Conservation (phyloP, 1,284 basidiomycete species). For the Golubevia pallescens region DNA sequence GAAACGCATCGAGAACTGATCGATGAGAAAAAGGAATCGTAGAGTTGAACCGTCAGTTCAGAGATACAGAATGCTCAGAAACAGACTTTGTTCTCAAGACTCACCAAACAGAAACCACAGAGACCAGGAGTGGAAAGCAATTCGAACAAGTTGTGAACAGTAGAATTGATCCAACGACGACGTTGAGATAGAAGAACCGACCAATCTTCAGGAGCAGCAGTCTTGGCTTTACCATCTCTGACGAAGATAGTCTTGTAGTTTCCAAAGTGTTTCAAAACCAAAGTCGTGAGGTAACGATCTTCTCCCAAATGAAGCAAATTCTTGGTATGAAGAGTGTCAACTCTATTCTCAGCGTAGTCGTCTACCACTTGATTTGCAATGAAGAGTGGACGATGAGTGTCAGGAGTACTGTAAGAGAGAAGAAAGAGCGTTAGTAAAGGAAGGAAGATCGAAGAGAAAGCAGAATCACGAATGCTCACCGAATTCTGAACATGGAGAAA, state of each 20-base stretch:
- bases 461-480: too few relatives aligned
- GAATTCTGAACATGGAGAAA: constrained; percentile 62
- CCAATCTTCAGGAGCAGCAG: constrained; percentile 74
- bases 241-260: constrained; percentile 86
- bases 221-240: constrained; percentile 81
- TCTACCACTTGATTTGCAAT: constrained; percentile 82
- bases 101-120: constrained; percentile 80
- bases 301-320: constrained; percentile 95
- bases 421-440: too few relatives aligned
- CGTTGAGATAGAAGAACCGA: constrained; percentile 93
- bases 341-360: constrained; percentile 93
- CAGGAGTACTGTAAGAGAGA: constrained; percentile 35
- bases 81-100: not conserved
- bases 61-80: too few relatives aligned
- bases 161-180: constrained; percentile 99
- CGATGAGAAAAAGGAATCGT: too few relatives aligned
- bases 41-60: too few relatives aligned
- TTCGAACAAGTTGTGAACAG: constrained; percentile 94
- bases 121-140: constrained; percentile 89
- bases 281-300: constrained; percentile 95
- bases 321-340: constrained; percentile 88
- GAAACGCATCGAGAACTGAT: constrained; percentile 90
- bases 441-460: not conserved
- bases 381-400: constrained; percentile 64
- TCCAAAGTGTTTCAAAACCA: constrained; percentile 76